A percentile compares a stretch with the other conserved stretches of the same genome.
phyloP scores from a whole-genome alignment of 2,329 filamentous ascomycete genomes.

The Nothophaeocryptopus gaeumannii region DNA sequence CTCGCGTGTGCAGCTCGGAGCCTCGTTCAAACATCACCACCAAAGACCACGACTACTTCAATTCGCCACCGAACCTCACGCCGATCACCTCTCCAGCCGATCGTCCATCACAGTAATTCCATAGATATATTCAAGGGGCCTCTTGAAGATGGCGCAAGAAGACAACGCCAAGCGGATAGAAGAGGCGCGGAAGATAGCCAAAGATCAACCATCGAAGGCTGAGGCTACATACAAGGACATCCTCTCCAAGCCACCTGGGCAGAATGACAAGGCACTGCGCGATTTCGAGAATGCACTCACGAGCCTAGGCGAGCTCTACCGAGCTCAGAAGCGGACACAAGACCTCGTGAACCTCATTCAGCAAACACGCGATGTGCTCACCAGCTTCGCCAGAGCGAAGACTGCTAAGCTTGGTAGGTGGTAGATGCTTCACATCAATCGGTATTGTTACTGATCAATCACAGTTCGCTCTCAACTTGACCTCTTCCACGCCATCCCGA shows the following conservation, averaged over 20 bases:
- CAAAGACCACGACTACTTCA: neutral
- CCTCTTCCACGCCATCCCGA: constrained; percentile 88
- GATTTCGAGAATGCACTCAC: constrained; percentile 90
- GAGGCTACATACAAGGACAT: constrained; percentile 88
- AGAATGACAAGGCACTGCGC: constrained; percentile 79
- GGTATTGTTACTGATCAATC: too few relatives aligned
- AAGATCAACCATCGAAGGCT: constrained; percentile 77
- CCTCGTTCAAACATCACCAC: neutral
- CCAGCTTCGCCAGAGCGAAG: constrained; percentile 97
- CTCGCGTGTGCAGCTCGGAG: neutral
- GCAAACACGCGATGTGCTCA: constrained; percentile 84
- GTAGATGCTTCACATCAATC: too few relatives aligned
- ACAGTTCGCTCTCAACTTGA: constrained; percentile 89
- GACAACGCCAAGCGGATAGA: constrained; percentile 67
- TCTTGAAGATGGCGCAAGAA: constrained; percentile 46
- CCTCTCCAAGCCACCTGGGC: constrained; percentile 77
- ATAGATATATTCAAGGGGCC: neutral
- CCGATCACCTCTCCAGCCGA: too few relatives aligned
- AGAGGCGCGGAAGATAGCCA: constrained; percentile 82
- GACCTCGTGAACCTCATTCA: constrained; percentile 87
- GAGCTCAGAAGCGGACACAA: constrained; percentile 77
- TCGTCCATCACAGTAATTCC: neutral
- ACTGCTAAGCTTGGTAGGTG: constrained; percentile 89
- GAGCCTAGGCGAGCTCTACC: constrained; percentile 86
- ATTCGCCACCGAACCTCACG: too few relatives aligned